phyloP scores from a whole-genome alignment of 148 eudicot species.

The Silene latifolia region DNA sequence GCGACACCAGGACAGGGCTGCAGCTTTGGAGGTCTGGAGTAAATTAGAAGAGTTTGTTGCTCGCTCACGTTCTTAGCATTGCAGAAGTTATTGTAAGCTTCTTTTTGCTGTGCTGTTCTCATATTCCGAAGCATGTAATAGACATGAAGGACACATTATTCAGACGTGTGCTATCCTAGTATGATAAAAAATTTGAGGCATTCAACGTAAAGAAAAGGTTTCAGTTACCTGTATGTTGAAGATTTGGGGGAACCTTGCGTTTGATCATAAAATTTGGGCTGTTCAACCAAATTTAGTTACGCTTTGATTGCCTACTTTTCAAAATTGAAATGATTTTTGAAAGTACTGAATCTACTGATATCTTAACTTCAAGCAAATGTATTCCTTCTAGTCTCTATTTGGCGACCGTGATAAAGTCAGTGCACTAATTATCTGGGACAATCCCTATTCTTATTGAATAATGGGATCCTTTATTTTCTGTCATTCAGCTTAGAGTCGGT shows the following conservation, averaged over 20 bases:
- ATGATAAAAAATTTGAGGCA: not conserved
- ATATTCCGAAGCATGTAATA: not conserved
- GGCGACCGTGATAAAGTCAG: not conserved
- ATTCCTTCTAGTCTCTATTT: not conserved
- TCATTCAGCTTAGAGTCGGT: not conserved
- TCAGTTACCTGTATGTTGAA: not conserved
- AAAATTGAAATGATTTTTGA: not conserved
- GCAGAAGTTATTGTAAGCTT: constrained; percentile 13
- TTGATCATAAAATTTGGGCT: not conserved
- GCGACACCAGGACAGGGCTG: constrained; percentile 94
- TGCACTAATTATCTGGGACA: not conserved
- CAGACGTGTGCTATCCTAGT: not conserved
- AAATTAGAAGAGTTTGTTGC: constrained; percentile 79
- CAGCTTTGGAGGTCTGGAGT: constrained; percentile 95
- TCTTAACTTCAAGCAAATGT: not conserved
- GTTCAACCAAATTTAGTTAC: not conserved
- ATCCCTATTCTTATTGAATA: too few species aligned
- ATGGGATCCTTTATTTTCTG: not conserved
- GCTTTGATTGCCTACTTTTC: not conserved
- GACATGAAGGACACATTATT: not conserved
- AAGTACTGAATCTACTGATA: too few species aligned
- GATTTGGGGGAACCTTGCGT: not conserved
- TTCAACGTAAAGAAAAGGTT: not conserved
- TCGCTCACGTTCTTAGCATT: constrained; percentile 59
- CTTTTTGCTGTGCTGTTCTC: constrained; percentile 4